Evolutionary conservation across 1,139 yeast species (phyloP), one percentile per base, ranked within the genome.

Genomic region (Groenewaldozyma auringiensis): DNA sequence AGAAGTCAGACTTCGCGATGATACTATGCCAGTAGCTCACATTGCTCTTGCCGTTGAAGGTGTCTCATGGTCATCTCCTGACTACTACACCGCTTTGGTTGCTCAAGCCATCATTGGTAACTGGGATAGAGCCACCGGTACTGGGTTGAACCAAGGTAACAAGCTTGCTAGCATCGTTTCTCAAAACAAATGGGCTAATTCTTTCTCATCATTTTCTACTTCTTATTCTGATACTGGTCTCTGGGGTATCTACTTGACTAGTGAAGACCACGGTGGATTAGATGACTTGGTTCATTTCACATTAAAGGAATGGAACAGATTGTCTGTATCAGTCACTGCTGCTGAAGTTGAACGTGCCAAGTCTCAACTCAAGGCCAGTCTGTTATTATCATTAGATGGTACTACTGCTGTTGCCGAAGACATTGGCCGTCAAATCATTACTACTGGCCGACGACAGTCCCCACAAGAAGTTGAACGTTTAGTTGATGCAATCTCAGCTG

Each of bases 391-490:
- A 11, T 72, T 92, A 46, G 99, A 94, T 65, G 96, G 95, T 51
- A 82, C 96, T 18, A 88, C 97, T 3, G 94, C 96, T 3, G 82
- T 89, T 49, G 97, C 96, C 31, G 99, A 92, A 66, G 98, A 92
- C 67, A 87, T 94, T 58, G 98, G 98, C 35, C 81, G 98, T 64
- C 98, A 94, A 66, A 74, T 92, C 51, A 95, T 92, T 42, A 89
- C 96, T 47, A 89, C 97, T 2, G 98, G 98, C 35, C 80, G 76
- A 60, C 78, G 96, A 61, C 74, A 87, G 57, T 75, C 94, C 14
- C 96, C 98, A 2, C 95, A 86, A 64, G 95, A 89, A 57, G 94
- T 89, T 11, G 92, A 89, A 63, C 79, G 81, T 53, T 75, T 84
- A 53, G 94, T 92, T 20, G 89, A 88, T 57, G 70, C 76, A 42